Evolutionary conservation across 2,329 filamentous ascomycete species (phyloP).

Genomic region (Tolypocladium album): DNA sequence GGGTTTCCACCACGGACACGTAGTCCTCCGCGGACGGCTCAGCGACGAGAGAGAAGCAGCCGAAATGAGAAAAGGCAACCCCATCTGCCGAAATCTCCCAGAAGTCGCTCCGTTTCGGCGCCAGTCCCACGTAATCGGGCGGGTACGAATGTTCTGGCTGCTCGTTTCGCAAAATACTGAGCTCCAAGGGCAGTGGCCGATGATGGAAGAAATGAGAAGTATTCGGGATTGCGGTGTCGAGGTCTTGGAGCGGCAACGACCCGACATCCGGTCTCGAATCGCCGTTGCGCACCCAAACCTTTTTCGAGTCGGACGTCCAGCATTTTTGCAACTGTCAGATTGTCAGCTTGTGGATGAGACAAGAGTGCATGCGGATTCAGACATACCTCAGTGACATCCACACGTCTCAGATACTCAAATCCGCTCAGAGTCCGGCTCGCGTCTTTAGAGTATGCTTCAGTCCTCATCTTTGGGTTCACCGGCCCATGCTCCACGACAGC

Average conservation of each 20-base stretch:
- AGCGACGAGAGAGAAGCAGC: constrained; percentile 19
- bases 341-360: not conserved
- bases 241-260: not conserved
- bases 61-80: constrained; percentile 12
- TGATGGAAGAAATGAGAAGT: not conserved
- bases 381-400: constrained; percentile 15
- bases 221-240: not conserved
- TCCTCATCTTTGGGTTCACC: not conserved
- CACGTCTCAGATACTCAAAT: constrained; percentile 23
- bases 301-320: constrained; percentile 15
- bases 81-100: constrained; percentile 19
- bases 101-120: constrained; percentile 15
- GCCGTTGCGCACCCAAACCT: constrained; percentile 2
- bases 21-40: constrained; percentile 17
- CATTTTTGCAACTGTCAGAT: constrained; percentile 13
- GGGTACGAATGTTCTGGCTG: constrained; percentile 5
- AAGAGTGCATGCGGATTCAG: not conserved
- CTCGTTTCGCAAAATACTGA: constrained; percentile 8
- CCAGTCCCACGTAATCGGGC: constrained; percentile 12
- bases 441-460: not conserved
- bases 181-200: constrained; percentile 5
- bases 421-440: constrained; percentile 15
- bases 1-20: constrained; percentile 17
- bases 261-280: not conserved
- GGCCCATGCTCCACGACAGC: constrained; percentile 20